Base-by-base conservation (phyloP, 148 eudicot species). In the Suaeda aralocaspica region DNA sequence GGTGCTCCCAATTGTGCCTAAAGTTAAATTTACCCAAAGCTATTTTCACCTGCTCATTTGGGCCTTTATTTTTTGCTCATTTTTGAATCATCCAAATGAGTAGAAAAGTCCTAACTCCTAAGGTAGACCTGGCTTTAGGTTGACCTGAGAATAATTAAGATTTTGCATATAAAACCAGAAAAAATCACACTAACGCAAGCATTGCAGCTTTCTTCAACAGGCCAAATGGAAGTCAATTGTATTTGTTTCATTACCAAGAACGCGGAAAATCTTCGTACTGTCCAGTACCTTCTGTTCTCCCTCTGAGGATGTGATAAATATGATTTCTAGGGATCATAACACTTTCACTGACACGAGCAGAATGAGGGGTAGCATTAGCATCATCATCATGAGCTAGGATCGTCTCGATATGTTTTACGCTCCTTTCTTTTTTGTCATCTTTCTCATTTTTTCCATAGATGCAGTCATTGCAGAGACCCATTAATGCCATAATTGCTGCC, bases 401-500 rank as follows among this genome's bases (percentile, higher is more conserved):
- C 41, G 64, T 64, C n/a, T 64, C 24, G 16, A 19, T 22, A 64
- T 33, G 9, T 33, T 34, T 70, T 48, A 16, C 0, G 12, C 39
- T 64, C 29, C 46, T 64, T 34, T 76, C 59, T 34, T 45, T 45
- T 6, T 56, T 33, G 6, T 45, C 57, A 1, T 70, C 56, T 55
- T 64, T 76, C 59, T 76, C 74, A 30, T 69, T 70, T 25, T 53
- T 63, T 11, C 74, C 64, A 46, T 57, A 36, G 34, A 69, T 22
- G 56, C 78, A 68, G 34, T 69, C 31, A 3, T 59, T 76, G 18
- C 73, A 76, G n/a, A 76, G 15, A 34, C 55, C 28, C 69, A 70
- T 52, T 22, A 76, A 52, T 12, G 70, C 79, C n/a, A 70, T 48
- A 2, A 76, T 64, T 3, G 66, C 74, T 13, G 79, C 79, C 21